Conservation (phyloP, 2,329 filamentous ascomycete species). For the Aspergillus cejpii region DNA sequence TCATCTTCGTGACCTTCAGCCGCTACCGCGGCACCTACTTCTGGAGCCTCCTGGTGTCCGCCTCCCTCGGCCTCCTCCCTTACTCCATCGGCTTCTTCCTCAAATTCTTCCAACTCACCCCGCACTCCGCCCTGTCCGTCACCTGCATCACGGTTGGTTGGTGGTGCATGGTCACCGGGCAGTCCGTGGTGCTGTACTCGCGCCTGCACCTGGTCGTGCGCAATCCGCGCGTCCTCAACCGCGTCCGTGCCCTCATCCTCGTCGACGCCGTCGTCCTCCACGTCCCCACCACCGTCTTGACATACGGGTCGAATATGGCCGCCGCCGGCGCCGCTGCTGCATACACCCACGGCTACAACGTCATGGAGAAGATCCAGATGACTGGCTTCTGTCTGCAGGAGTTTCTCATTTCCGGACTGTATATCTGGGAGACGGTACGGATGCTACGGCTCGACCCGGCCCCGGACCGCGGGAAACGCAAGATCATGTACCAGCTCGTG, state of each 20-base stretch:
- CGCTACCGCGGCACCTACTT: constrained; percentile 46
- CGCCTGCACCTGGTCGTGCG: constrained; percentile 44
- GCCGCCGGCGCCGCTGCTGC: constrained; percentile 4
- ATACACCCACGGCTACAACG: constrained; percentile 37
- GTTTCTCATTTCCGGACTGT: constrained; percentile 48
- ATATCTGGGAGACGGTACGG: constrained; percentile 50
- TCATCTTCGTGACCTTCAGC: constrained; percentile 46
- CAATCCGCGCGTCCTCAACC: constrained; percentile 35
- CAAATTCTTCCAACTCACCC: constrained; percentile 41
- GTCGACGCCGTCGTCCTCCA: constrained; percentile 41
- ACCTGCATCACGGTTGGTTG: constrained; percentile 43
- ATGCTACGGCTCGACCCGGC: constrained; percentile 45
- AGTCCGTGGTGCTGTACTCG: constrained; percentile 46
- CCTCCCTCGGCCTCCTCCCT: constrained; percentile 40
- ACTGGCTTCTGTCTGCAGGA: constrained; percentile 53
- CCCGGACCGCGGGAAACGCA: constrained; percentile 37
- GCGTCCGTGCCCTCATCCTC: constrained; percentile 44
- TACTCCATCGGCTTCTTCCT: constrained; percentile 45
- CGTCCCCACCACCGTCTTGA: constrained; percentile 43
- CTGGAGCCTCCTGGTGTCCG: constrained; percentile 44
- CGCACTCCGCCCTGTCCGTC: constrained; percentile 35
- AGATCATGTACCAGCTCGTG: constrained; percentile 46
- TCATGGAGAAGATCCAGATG: constrained; percentile 52
- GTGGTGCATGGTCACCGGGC: constrained; percentile 46
- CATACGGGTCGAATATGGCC: constrained; percentile 40